Base-by-base conservation (phyloP, 768 basidiomycete genomes). In the Cubamyces sp. region DNA sequence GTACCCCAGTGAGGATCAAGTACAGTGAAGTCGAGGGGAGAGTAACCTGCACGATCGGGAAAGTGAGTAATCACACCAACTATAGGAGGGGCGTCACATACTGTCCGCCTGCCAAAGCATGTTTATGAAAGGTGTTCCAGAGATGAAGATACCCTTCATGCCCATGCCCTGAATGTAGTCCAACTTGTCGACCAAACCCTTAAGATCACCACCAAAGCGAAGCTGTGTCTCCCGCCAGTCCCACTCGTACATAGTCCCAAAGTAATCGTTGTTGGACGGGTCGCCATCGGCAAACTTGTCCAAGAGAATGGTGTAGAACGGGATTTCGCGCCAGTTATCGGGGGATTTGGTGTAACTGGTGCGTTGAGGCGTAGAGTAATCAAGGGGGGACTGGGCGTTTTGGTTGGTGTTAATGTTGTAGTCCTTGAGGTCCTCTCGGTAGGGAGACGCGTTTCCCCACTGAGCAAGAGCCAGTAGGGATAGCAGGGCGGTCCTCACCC, bases 101-200 rank as follows among this genome's bases (percentile, higher is more conserved):
- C 94, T 94, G 83, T 96, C 94, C 3, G 93, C 90, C 71, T 95
- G 90, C 94, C 94, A 96, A n/a, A 93, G 76, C 94, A 95, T 95
- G 82, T 96, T 96, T 64, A 97, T 64, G 75, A 94, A 97, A 54
- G 88, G 86, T 1, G 95, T 97, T 54, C 95, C 95, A 23, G 95
- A 93, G 73, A 96, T 90, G 77, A 93, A 97, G 68, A 97, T 86
- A 54, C 87, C 82, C 68, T 80, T 79, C 62, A 94, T 76, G 65
- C 95, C 95, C 92, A 96, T 95, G 64, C 91, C 92, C 47, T 92
- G 80, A 18, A 97, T 79, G 73, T 97, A 97, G 75, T 97, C 95
- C 63, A 97, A 78, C 60, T 82, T 87, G 21, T 84, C 73, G 47
- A 82, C 75, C 61, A 96, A 76, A 57, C 95, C 95, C 59, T 86